These are phyloP conservation scores for Benincasa hispida DNA, from an alignment of 306 rosid species.

Conservation along the genomic window DNA sequence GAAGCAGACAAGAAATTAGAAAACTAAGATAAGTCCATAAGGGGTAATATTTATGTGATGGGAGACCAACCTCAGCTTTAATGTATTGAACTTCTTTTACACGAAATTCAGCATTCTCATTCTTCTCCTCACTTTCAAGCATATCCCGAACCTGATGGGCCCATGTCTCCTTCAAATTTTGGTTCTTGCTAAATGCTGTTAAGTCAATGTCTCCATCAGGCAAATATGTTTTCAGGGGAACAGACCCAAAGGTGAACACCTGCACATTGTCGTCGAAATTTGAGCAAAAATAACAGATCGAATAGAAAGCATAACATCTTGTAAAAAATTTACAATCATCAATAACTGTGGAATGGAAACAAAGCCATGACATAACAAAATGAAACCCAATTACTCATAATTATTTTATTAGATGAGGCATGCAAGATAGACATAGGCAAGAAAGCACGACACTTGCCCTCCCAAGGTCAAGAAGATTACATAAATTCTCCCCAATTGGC, in stretches of 20 bases:
- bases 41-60: constrained; percentile 1
- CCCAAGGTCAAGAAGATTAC: not conserved
- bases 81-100: constrained; percentile 98
- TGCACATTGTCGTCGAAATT: constrained; percentile 23
- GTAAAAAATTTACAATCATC: not conserved
- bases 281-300: not conserved
- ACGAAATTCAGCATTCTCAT: constrained; percentile 76
- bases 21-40: not conserved
- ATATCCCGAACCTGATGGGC: constrained; percentile 93
- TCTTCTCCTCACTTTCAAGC: constrained; percentile 87
- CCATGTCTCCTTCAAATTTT: constrained; percentile 78
- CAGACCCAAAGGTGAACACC: constrained; percentile 97
- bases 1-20: not conserved
- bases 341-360: not conserved
- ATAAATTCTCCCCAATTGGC: not conserved
- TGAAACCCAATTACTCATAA: not conserved
- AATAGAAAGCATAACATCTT: not conserved
- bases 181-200: constrained; percentile 73
- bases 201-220: constrained; percentile 99
- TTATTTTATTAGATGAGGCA: not conserved
- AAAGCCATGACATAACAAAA: not conserved
- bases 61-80: constrained; percentile 81
- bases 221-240: constrained; percentile 91
- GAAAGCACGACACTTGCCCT: not conserved
- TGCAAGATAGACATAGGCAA: not conserved